Evolutionary conservation across 331 rosid species (phyloP), one percentile per base, ranked within the genome.

Genomic region (Rhamnella rubrinervis): DNA sequence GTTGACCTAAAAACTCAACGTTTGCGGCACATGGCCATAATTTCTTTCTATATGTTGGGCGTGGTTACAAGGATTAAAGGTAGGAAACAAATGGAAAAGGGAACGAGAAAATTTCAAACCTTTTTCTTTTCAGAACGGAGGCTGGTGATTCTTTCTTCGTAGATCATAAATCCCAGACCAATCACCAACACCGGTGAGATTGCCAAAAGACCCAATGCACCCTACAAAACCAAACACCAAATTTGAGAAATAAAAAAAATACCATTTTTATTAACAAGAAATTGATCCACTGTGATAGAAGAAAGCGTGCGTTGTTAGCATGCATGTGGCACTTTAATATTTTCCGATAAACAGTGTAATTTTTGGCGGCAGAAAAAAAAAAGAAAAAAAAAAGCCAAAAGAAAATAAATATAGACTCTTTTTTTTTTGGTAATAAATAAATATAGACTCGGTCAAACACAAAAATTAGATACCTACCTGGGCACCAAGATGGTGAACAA

Each of bases 201-300:
- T n/a, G 89, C 95, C 83, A 90, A 28, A 9, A 90, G 79, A 66
- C 85, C 85, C 73, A 90, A 75, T 6, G 95, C 83, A 13, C 66
- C 82, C 95, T 90, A 52, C 78, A 72, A 15, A 28, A 23, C 25
- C 4, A 8, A 13, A 51, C 21, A 66, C 13, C 0, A 10, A 26
- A 4, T 38, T 15, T 16, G 8, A 7, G 11, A 12, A 4, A 15
- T 16, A 72, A 41, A 41, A 31, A 71, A 71, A 9, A 7, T 5
- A 40, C 11, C 1, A 40, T 11, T 31, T 31, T 31, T 31, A 31
- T 2, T 31, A 31, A 31, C 35, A 6, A 31, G 5, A 4, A 31
- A 31, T 31, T 31, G 13, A 40, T 40, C 8, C 0, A 7, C 8
- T 40, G 47, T 2, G 13, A 40, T 7, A 8, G 47, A 40, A 8